Conservation (phyloP, 2,329 filamentous ascomycete genomes). For the Colletotrichum graminicola region DNA sequence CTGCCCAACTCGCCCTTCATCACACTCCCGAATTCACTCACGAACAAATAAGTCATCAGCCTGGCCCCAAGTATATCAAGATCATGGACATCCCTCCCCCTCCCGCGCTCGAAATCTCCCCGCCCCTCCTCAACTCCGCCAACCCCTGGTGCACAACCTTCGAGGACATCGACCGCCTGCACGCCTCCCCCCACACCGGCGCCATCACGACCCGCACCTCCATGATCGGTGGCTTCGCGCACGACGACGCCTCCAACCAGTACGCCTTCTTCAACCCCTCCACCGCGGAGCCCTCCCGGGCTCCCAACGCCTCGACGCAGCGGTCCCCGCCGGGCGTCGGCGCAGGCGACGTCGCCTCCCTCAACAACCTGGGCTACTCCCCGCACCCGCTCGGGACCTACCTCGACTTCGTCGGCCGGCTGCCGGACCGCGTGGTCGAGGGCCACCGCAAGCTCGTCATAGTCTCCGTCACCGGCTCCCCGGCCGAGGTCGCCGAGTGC, state of each 20-base stretch:
- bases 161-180: conserved; percentile 71
- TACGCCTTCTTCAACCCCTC: conserved; percentile 72
- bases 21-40: not conserved
- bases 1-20: not conserved
- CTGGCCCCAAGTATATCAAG: not conserved
- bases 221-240: conserved; percentile 72
- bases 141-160: conserved; percentile 80
- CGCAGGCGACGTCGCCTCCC: conserved; percentile 54
- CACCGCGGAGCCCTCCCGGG: conserved; percentile 44
- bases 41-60: not conserved
- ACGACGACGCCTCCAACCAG: conserved; percentile 71
- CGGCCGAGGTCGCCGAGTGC: conserved; percentile 67
- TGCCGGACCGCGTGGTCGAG: conserved; percentile 49
- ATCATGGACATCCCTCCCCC: conserved; percentile 38
- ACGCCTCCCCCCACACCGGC: conserved; percentile 72
- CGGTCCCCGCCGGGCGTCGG: conserved; percentile 39
- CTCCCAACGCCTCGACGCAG: conserved; percentile 45
- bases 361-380: conserved; percentile 83
- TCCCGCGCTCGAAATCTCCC: conserved; percentile 62
- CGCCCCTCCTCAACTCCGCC: conserved; percentile 80
- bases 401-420: conserved; percentile 65
- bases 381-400: conserved; percentile 72
- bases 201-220: conserved; percentile 82
- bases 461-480: conserved; percentile 76
- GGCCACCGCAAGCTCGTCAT: conserved; percentile 69